These are phyloP conservation scores for Medicago arabica DNA, from an alignment of 306 rosid species.

Conservation along the genomic window DNA sequence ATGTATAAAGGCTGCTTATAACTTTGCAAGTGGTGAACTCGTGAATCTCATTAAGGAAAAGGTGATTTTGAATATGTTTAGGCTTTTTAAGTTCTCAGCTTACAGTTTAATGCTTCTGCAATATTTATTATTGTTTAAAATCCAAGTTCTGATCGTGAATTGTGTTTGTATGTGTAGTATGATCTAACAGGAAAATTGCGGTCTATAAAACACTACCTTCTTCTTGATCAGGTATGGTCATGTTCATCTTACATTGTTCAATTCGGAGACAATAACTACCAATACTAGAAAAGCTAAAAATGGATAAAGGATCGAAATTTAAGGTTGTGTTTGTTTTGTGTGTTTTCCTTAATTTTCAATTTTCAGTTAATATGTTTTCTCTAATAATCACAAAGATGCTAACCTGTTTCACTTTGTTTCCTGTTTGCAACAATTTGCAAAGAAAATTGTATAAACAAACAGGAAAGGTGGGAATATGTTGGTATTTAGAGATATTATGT, in stretches of 20 bases:
- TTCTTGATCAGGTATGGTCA: conserved; percentile 90
- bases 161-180: conserved; percentile 59
- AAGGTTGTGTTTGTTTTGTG: neutral
- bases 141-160: conserved; percentile 42
- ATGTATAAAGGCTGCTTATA: conserved; percentile 91
- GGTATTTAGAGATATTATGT: neutral
- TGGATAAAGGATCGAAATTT: conserved; percentile 7
- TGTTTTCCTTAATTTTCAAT: neutral
- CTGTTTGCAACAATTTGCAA: neutral
- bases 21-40: conserved; percentile 92
- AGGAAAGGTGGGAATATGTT: neutral
- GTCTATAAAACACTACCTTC: conserved; percentile 95
- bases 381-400: conserved; percentile 14
- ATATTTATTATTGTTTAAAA: conserved; percentile 16
- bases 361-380: neutral
- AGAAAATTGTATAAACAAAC: neutral
- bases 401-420: neutral
- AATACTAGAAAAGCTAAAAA: conserved; percentile 32
- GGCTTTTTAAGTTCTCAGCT: conserved; percentile 30
- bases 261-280: conserved; percentile 28
- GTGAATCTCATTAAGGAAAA: conserved; percentile 90
- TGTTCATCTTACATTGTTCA: conserved; percentile 31
- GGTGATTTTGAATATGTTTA: conserved; percentile 54
- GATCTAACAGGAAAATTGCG: conserved; percentile 88
- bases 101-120: conserved; percentile 34